Evolutionary conservation across 495 filamentous ascomycete genomes (phyloP), one percentile per base, ranked within the genome.

Genomic region (Penicillium subrubescens): DNA sequence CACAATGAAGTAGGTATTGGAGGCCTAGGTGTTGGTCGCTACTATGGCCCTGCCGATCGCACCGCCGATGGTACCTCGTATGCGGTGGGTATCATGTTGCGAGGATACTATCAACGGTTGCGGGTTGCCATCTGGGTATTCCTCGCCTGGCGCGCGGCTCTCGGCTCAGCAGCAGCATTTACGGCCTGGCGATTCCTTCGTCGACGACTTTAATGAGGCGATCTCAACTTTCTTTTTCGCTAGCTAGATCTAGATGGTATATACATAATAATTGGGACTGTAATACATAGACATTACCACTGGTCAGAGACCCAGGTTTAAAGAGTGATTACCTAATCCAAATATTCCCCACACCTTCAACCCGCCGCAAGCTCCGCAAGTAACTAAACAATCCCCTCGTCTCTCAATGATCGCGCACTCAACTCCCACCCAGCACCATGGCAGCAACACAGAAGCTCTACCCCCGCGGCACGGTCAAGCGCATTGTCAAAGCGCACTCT

Each of bases 401-500:
- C 29, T 12, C 43, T 44, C 35, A 11, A 44, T 23, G 21, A 21
- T 19, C 15, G 15, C 37, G 23, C 21, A 12, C 5, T 10, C 52
- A 48, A 29, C 29, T 23, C 15, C n/a, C 35, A n/a, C n/a, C 21
- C 44, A 33, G 35, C 63, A 43, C 29, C 46, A 82, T 82, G 80
- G 77, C 70, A 39, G 75, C 72, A n/a, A 76, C 75, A 8, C 79
- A 92, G 71, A 93, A 92, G 72, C 85, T 92, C 23, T 97, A 97
- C 64, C 94, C 94, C 3, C 89, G 93, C 41, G 88, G 86, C 5
- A 93, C 92, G 1, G 83, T 97, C 61, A 94, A 91, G 77, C 90
- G 92, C 65, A 94, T 94, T 37, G 84, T 97, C 65, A 96, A 96
- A 80, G 93, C 93, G 33, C 92, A 96, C 74, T 89, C 91, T 5